Evolutionary conservation across 2,329 filamentous ascomycete genomes (phyloP).

Genomic region (Cercospora brassicicola): DNA sequence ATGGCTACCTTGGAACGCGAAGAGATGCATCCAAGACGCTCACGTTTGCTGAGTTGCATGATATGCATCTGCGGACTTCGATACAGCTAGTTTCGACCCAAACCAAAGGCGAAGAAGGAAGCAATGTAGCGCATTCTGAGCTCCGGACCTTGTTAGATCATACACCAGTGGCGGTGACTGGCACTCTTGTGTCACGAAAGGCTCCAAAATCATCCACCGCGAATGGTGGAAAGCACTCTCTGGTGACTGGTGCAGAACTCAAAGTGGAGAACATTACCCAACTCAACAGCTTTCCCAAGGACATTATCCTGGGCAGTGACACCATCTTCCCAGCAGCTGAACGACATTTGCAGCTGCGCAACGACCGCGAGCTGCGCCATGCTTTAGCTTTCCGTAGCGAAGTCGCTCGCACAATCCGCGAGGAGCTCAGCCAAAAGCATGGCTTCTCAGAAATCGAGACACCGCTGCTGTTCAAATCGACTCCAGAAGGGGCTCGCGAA

Average conservation of each 20-base stretch:
- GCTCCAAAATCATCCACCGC: conserved; percentile 34
- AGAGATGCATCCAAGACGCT: conserved; percentile 68
- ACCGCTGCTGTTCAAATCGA: conserved; percentile 93
- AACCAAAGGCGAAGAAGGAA: conserved; percentile 32
- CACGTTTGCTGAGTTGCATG: conserved; percentile 64
- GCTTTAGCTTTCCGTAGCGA: conserved; percentile 70
- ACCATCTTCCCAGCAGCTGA: conserved; percentile 72
- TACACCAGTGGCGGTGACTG: conserved; percentile 57
- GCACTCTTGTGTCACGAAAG: conserved; percentile 49
- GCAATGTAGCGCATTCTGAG: conserved; percentile 29
- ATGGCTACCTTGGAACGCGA: conserved; percentile 71
- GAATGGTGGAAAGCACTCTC: not conserved
- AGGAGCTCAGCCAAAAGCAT: conserved; percentile 54
- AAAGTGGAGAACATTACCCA: conserved; percentile 62
- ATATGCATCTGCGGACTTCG: conserved; percentile 45
- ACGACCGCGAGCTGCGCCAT: conserved; percentile 64
- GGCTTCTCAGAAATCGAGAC: conserved; percentile 83
- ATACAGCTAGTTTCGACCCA: conserved; percentile 39
- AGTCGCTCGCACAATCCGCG: conserved; percentile 56
- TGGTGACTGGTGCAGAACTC: conserved; percentile 42
- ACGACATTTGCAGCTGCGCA: conserved; percentile 82
- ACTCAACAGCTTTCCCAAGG: conserved; percentile 71
- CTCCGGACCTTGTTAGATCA: conserved; percentile 38
- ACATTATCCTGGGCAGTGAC: conserved; percentile 73
- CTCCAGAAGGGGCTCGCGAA: conserved; percentile 89